A percentile compares a stretch with the other conserved stretches of the same genome.
Conservation (phyloP, 2,329 filamentous ascomycete genomes). For the Aureobasidium sp. region DNA sequence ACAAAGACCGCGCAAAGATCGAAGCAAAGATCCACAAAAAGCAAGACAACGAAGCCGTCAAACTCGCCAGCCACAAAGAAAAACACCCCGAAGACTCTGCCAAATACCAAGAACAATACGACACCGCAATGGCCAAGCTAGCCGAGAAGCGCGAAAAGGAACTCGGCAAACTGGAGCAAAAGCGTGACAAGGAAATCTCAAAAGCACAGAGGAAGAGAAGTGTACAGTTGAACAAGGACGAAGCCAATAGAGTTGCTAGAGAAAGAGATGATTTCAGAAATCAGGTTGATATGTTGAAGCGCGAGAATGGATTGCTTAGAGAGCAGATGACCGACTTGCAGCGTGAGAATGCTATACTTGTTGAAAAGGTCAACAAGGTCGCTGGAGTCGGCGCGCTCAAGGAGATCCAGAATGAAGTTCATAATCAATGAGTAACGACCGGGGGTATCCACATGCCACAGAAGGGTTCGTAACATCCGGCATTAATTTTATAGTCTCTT, state of each 20-base stretch:
- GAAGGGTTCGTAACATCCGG: neutral
- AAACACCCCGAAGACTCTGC: conserved; percentile 36
- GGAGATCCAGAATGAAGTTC: conserved; percentile 9
- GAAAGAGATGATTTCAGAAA: conserved; percentile 40
- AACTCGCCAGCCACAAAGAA: conserved; percentile 28
- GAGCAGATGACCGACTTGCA: conserved; percentile 48
- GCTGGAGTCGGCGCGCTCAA: conserved; percentile 21
- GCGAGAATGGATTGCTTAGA: conserved; percentile 42
- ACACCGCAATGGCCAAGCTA: conserved; percentile 54
- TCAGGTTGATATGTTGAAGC: conserved; percentile 37
- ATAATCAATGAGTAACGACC: neutral
- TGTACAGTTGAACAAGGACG: conserved; percentile 39
- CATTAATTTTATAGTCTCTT: neutral
- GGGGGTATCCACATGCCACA: neutral
- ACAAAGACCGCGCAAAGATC: conserved; percentile 52
- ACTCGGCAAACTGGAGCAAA: conserved; percentile 45
- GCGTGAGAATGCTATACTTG: conserved; percentile 48
- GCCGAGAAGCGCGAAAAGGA: conserved; percentile 57
- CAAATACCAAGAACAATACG: conserved; percentile 59
- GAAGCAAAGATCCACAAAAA: conserved; percentile 54
- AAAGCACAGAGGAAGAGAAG: conserved; percentile 39
- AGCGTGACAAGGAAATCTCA: conserved; percentile 25
- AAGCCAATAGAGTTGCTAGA: conserved; percentile 37
- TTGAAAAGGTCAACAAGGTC: conserved; percentile 33
- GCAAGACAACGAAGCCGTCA: conserved; percentile 43